Percentiles rank a stretch among this genome's conserved stretches.
phyloP scores from a whole-genome alignment of 257 asterid genomes.

The Solanum habrochaites region DNA sequence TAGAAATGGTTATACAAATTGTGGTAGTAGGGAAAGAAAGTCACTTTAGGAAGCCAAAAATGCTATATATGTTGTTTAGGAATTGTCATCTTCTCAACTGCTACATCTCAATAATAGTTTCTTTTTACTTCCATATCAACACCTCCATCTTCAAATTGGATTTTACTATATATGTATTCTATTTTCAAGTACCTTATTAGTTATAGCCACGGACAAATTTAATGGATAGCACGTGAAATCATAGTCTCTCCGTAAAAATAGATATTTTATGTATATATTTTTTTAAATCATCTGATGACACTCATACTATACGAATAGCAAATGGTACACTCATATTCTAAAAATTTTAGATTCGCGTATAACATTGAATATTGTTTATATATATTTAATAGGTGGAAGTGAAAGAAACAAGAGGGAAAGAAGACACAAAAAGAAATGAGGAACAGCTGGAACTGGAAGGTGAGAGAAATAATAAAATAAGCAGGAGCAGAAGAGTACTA shows the following conservation, averaged over 20 bases:
- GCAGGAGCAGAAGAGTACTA: neutral
- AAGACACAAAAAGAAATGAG: slow-evolving; percentile 10
- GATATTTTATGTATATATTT: neutral
- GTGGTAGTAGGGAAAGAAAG: neutral
- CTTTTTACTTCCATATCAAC: neutral
- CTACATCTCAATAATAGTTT: neutral
- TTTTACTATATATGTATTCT: neutral
- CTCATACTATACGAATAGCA: neutral
- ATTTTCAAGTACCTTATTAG: neutral
- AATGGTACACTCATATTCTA: no score
- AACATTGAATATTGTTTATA: neutral
- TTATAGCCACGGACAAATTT: neutral
- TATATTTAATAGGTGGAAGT: slow-evolving; percentile 5
- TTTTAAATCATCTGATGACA: no score
- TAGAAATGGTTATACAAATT: neutral
- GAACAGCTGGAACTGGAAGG: slow-evolving; percentile 4
- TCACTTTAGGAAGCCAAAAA: neutral
- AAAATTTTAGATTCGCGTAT: no score
- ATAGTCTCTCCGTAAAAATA: no score
- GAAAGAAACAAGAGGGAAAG: slow-evolving; percentile 18
- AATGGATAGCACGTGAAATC: neutral
- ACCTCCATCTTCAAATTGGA: neutral
- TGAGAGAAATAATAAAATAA: slow-evolving; percentile 15
- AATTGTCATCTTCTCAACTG: neutral
- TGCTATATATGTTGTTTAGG: neutral